Evolutionary conservation across 306 rosid genomes (phyloP), one percentile per base, ranked within the genome.

Genomic region (Corylus avellana): DNA sequence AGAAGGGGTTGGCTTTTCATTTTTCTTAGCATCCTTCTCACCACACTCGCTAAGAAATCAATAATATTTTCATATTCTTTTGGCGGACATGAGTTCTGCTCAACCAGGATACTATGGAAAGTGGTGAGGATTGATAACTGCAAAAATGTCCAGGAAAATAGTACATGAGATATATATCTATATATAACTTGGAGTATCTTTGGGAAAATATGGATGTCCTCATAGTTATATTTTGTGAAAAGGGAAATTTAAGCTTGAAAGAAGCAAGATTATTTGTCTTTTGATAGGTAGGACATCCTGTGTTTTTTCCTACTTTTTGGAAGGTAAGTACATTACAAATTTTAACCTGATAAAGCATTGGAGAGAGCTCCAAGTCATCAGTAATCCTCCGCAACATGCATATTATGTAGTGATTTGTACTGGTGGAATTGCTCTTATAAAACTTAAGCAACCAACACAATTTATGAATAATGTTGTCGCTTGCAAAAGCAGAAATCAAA

Each of bases 401-500:
- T 69, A 92, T 81, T 85, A 94, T 91, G 89, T 90, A 92, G 81
- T 92, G 82, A 83, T 94, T 94, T 81, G 93, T 91, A 69, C 84
- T 80, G 59, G 83, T 75, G 48, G 94, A 90, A 79, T 95, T 95
- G 88, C 87, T 90, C 89, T 89, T 92, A 84, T 94, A 94, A 87
- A 94, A 94, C 90, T 92, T 94, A 71, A 94, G 98, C 88, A 94
- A 79, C 97, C 98, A 94, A 79, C 98, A 92, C 55, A 90, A 63
- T 74, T 89, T 92, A 86, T 94, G 93, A 85, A 94, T 88, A 73
- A 92, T 80, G 82, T n/a, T 85, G 87, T 89, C 87, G 86, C 80
- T 90, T 77, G 90, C 93, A 78, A 91, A 90, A 75, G 97, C 84
- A 75, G 98, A 92, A 48, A 92, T 79, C 70, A 94, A 76, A 54